Base-by-base conservation (phyloP, 805 yeast species). In the Cyberlindnera galapagoensis region DNA sequence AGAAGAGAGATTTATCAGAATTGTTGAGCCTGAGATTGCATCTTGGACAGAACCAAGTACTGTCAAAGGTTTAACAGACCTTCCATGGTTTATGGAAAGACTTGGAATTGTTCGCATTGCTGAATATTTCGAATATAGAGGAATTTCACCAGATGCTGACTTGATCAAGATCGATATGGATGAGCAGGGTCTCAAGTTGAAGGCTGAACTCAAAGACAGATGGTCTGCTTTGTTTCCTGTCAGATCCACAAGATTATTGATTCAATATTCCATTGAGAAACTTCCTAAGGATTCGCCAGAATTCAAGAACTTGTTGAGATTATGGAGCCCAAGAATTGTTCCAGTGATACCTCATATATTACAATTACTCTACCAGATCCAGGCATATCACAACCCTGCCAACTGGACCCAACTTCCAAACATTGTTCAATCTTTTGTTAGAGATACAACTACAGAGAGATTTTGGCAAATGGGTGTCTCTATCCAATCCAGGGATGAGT, bases 391-490 rank as follows among this genome's bases (percentile, higher is more conserved):
- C 54, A 84, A 92, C 49, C 95, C 97, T 0, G 80, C 68, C 9
- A 90, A 90, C 56, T 90, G 98, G 97, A 65, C 65, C 10, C 83
- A 75, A 24, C 64, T 92, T 30, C 97, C 98, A 0, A 71, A 70
- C 3, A 94, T 86, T 35, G 97, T 92, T 1, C 95, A 85, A 54
- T 69, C 90, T 2, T 90, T 94, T 63, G 95, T 90, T n/a, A 72
- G 74, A 43, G 80, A 85, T 47, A 80, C 94, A 39, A 81, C 94
- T 30, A 76, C 80, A 53, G 99, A 92, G 61, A 68, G 97, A 49
- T 92, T 92, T 56, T 92, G 99, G 99, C 97, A 94, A 52, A 94
- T 87, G 39, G 98, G 98, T 12, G 94, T 94, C 15, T 84, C 96
- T 1, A 82, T 84, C 36, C 95, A 92, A 58, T 78, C 95, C 3